Conservation (phyloP, 2,329 filamentous ascomycete genomes). For the Cytospora schulzeri region DNA sequence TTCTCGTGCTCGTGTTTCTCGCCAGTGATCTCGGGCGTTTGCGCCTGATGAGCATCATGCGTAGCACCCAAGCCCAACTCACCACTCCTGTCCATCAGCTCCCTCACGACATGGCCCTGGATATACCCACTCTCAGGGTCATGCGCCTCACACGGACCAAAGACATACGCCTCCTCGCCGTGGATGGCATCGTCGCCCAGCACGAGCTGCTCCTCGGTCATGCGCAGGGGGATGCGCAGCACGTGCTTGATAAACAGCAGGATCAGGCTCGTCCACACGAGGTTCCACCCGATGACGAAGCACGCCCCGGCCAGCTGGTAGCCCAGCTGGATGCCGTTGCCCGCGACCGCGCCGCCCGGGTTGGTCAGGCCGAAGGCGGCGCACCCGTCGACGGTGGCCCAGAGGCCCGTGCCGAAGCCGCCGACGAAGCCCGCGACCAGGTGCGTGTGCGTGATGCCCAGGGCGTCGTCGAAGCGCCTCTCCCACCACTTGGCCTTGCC, state of each 20-base stretch:
- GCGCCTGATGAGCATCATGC: background rate
- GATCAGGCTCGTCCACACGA: slow-evolving; percentile 53
- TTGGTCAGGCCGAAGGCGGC: slow-evolving; percentile 48
- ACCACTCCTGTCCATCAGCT: slow-evolving; percentile 15
- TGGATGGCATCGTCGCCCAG: slow-evolving; percentile 51
- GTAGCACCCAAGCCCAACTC: slow-evolving; percentile 30
- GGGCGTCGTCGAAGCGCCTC: slow-evolving; percentile 33
- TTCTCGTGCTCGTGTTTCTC: slow-evolving; percentile 22
- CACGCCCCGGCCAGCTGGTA: slow-evolving; percentile 30
- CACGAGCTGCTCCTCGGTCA: slow-evolving; percentile 48
- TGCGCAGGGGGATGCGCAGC: slow-evolving; percentile 48
- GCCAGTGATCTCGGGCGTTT: slow-evolving; percentile 21
- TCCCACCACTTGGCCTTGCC: slow-evolving; percentile 38
- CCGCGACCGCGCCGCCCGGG: slow-evolving; percentile 51
- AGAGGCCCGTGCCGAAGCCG: slow-evolving; percentile 49
- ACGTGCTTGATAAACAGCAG: slow-evolving; percentile 54
- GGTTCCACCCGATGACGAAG: slow-evolving; percentile 48
- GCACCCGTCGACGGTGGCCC: slow-evolving; percentile 49
- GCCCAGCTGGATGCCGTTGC: slow-evolving; percentile 52
- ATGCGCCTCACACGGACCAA: slow-evolving; percentile 34
- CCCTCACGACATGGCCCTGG: slow-evolving; percentile 30
- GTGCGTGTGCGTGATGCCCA: slow-evolving; percentile 43
- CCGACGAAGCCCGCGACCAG: slow-evolving; percentile 49
- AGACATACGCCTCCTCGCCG: slow-evolving; percentile 48
- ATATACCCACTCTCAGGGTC: slow-evolving; percentile 32